Percentiles rank a stretch among this genome's conserved stretches.
These are phyloP conservation scores for Mycena maculata DNA, from an alignment of 768 basidiomycete genomes.

Conservation along the genomic window DNA sequence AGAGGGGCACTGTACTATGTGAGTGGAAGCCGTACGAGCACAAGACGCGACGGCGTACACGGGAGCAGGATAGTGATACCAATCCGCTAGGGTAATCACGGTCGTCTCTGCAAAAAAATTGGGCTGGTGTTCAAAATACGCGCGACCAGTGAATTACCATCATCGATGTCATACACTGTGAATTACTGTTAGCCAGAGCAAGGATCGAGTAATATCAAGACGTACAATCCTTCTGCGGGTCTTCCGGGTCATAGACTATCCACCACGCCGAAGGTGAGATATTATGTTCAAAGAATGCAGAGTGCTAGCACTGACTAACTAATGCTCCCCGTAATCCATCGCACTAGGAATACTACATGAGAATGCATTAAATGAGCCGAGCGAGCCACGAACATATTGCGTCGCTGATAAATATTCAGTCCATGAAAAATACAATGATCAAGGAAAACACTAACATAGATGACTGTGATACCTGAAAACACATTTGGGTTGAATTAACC, in stretches of 20 bases:
- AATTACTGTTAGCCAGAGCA: not conserved
- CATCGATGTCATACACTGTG: conserved; percentile 50
- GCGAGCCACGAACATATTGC: no score
- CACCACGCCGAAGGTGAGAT: not conserved
- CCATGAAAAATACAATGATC: conserved; percentile 10
- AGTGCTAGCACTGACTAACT: conserved; percentile 36
- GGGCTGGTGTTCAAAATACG: not conserved
- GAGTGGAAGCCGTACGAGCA: conserved; percentile 39
- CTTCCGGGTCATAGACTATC: conserved; percentile 53
- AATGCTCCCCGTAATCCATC: conserved; percentile 64
- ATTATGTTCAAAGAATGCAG: not conserved
- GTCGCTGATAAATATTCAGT: conserved; percentile 51
- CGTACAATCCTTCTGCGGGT: conserved; percentile 49
- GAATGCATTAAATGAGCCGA: no score
- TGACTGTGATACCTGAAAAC: conserved; percentile 48
- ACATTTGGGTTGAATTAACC: no score
- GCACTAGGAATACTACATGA: no score
- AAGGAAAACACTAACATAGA: conserved; percentile 41
- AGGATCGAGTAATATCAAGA: not conserved
- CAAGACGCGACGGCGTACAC: conserved; percentile 30
- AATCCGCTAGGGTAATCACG: conserved; percentile 61
- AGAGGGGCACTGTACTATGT: conserved; percentile 33
- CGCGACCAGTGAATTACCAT: conserved; percentile 47
- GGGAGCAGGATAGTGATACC: conserved; percentile 38
- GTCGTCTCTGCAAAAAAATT: conserved; percentile 48